Evolutionary conservation across 2,329 filamentous ascomycete genomes (phyloP).

Genomic region (Tolypocladium ovalisporum): DNA sequence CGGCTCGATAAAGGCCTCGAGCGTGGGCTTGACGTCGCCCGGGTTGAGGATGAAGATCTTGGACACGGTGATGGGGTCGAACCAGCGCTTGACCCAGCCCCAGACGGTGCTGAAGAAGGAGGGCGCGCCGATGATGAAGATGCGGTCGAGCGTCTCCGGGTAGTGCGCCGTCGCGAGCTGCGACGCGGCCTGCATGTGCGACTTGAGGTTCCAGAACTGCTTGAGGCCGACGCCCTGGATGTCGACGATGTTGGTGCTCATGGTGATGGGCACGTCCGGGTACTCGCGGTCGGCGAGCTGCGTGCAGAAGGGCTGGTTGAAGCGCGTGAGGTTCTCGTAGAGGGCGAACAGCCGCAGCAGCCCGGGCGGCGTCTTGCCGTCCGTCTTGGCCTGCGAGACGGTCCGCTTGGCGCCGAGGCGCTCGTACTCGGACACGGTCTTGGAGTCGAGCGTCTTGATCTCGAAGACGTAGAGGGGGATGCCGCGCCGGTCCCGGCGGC

Average conservation of each 20-base stretch:
- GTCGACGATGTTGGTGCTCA: conserved; percentile 92
- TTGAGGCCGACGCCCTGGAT: conserved; percentile 78
- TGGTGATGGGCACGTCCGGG: conserved; percentile 75
- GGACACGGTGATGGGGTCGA: conserved; percentile 83
- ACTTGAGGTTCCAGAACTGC: conserved; percentile 92
- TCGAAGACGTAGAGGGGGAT: conserved; percentile 90
- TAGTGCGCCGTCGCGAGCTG: conserved; percentile 86
- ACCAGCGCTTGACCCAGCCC: conserved; percentile 95
- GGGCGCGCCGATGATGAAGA: conserved; percentile 75
- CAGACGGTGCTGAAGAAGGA: conserved; percentile 86
- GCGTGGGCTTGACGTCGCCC: conserved; percentile 62
- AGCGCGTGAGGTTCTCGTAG: conserved; percentile 85
- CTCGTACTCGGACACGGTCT: conserved; percentile 71
- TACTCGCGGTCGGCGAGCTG: conserved; percentile 60
- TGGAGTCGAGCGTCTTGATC: conserved; percentile 71
- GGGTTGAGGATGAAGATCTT: conserved; percentile 87
- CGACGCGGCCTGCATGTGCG: conserved; percentile 87
- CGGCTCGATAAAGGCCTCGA: conserved; percentile 71
- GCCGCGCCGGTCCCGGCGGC: conserved; percentile 77
- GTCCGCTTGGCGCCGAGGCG: conserved; percentile 46
- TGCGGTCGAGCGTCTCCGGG: conserved; percentile 69
- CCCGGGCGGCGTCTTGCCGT: conserved; percentile 59
- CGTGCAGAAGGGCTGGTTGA: conserved; percentile 76
- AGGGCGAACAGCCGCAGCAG: conserved; percentile 81
- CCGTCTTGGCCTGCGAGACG: conserved; percentile 49